Evolutionary conservation across 306 rosid genomes (phyloP), one percentile per base, ranked within the genome.

Genomic region (Adenanthera pavonina): DNA sequence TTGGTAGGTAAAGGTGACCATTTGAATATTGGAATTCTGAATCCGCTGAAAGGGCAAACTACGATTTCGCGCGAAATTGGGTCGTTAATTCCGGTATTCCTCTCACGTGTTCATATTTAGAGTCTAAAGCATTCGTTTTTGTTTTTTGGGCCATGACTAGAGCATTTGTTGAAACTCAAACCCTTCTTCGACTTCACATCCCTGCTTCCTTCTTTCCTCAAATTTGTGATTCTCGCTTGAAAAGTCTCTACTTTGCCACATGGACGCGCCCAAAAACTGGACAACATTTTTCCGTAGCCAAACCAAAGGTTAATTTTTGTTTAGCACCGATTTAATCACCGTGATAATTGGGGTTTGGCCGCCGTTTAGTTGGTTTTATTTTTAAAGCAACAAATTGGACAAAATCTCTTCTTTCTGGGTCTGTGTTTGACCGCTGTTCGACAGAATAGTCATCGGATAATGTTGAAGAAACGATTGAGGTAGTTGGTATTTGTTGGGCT

Each of bases 81-180:
- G 87, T 69, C 43, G 95, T 91, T 89, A 89, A 83, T 91, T 87
- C 91, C 3, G 91, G 86, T 92, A 86, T 71, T 68, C 66, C 59
- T 53, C 47, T 82, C 81, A 43, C 78, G 66, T 54, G 69, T 78
- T 67, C 76, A 30, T 78, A 76, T 76, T 66, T 78, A 43, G 54
- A 77, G 85, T 78, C 85, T 15, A 84, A 59, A 17, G 56, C 69
- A 72, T 73, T 34, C 74, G 86, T 77, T 54, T 25, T 25, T 25
- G 30, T 25, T 25, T 25, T 25, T 25, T 25, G 30, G 30, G 30
- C 30, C 30, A 25, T 25, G 30, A 25, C 30, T 25, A 84, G 64
- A 17, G 56, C 69, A 72, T 73, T 34, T 70, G 86, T 77, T 54
- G 61, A 54, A 54, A 54, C 62, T 34, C 82, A 75, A 69, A 80